A percentile compares a stretch with the other conserved stretches of the same genome.
Evolutionary conservation across 768 basidiomycete genomes (phyloP).

Genomic region (Termitomyces sp.): DNA sequence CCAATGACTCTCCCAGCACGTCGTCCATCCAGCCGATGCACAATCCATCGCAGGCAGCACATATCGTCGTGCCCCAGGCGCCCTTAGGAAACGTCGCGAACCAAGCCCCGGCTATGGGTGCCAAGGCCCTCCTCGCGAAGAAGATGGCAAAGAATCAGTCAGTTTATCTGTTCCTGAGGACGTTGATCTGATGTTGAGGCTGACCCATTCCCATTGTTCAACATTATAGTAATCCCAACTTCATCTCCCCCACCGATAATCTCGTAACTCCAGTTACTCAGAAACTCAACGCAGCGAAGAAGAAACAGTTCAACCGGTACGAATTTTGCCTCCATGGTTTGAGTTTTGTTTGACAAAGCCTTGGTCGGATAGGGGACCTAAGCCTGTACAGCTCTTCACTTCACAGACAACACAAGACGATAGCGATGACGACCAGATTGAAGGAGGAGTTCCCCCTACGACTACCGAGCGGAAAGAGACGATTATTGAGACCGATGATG

Average conservation of each 20-base stretch:
- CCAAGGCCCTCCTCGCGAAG: slow-evolving; percentile 90
- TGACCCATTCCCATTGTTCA: slow-evolving; percentile 4
- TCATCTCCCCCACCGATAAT: slow-evolving; percentile 91
- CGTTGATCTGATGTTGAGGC: slow-evolving; percentile 3
- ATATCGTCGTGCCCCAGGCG: slow-evolving; percentile 72
- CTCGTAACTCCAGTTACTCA: slow-evolving; percentile 91
- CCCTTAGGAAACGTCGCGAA: slow-evolving; percentile 65
- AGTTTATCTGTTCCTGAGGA: slow-evolving; percentile 23
- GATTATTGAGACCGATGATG: slow-evolving; percentile 44
- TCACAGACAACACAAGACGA: slow-evolving; percentile 31
- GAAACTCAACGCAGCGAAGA: slow-evolving; percentile 86
- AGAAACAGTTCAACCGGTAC: slow-evolving; percentile 90
- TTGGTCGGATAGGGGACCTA: slow-evolving; percentile 41
- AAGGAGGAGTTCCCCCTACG: slow-evolving; percentile 14
- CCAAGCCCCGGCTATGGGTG: slow-evolving; percentile 69
- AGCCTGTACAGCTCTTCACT: slow-evolving; percentile 58
- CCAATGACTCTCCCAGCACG: slow-evolving; percentile 58
- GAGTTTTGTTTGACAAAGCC: slow-evolving; percentile 2
- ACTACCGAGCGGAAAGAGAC: slow-evolving; percentile 24
- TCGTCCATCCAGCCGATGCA: slow-evolving; percentile 78
- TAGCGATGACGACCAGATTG: slow-evolving; percentile 32
- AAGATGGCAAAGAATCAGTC: slow-evolving; percentile 87
- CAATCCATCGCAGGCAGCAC: slow-evolving; percentile 76
- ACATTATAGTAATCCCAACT: slow-evolving; percentile 68
- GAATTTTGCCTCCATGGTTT: slow-evolving; percentile 19